Conservation (phyloP, 2,329 filamentous ascomycete species). For the Fusarium sulawesiense region DNA sequence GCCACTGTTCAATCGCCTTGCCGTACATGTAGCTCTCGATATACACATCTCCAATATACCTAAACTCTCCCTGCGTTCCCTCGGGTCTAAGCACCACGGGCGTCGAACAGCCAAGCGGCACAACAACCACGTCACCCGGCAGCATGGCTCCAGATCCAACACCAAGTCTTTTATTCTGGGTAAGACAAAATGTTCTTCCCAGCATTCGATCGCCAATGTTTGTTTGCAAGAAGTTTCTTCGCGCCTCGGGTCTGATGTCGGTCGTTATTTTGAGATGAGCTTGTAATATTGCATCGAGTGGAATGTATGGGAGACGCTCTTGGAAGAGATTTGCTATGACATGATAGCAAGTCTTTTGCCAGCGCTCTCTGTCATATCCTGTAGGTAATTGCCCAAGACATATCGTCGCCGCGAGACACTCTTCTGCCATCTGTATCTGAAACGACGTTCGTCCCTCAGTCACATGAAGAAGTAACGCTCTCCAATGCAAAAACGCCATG, state of each 20-base stretch:
- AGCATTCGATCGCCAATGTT: slow-evolving; percentile 29
- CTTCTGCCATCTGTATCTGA: slow-evolving; percentile 10
- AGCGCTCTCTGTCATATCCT: slow-evolving; percentile 2
- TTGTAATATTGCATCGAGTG: background rate
- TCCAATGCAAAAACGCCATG: slow-evolving; percentile 34
- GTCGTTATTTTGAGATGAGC: background rate
- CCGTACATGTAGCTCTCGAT: slow-evolving; percentile 27
- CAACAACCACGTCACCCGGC: slow-evolving; percentile 17
- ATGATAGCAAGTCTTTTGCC: slow-evolving; percentile 6
- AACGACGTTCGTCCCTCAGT: background rate
- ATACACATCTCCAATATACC: slow-evolving; percentile 28
- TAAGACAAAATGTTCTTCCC: slow-evolving; percentile 25
- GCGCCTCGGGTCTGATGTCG: background rate
- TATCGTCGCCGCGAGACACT: slow-evolving; percentile 21
- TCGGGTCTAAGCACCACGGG: slow-evolving; percentile 19
- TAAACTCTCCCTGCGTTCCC: slow-evolving; percentile 12
- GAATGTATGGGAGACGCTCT: slow-evolving; percentile 15
- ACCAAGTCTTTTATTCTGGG: slow-evolving; percentile 1
- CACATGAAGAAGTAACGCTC: slow-evolving; percentile 6
- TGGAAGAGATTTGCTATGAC: slow-evolving; percentile 19
- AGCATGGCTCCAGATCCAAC: slow-evolving; percentile 29
- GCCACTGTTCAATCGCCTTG: slow-evolving; percentile 22
- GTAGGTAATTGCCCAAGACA: slow-evolving; percentile 20
- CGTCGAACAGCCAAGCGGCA: slow-evolving; percentile 26
- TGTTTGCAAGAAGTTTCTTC: slow-evolving; percentile 5